These are phyloP conservation scores for Beauveria asiatica DNA, from an alignment of 2,329 filamentous ascomycete genomes.

Conservation along the genomic window DNA sequence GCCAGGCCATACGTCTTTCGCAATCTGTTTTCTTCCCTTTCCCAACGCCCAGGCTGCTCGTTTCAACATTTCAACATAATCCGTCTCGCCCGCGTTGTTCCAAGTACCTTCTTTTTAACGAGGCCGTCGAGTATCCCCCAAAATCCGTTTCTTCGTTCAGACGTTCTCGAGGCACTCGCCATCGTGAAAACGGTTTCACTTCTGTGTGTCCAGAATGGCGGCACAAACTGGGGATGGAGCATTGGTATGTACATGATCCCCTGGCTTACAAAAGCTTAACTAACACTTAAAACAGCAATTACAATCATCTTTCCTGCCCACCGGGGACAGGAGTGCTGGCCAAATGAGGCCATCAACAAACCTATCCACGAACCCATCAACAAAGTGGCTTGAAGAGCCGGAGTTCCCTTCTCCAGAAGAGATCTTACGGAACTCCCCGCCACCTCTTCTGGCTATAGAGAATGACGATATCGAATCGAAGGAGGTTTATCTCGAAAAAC, in stretches of 20 bases:
- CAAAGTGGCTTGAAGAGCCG: background rate
- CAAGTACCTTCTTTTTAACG: too few species aligned
- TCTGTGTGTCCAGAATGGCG: background rate
- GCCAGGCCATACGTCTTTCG: background rate
- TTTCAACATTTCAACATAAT: too few species aligned
- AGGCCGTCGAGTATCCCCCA: too few species aligned
- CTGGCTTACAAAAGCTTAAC: background rate
- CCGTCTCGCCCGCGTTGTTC: too few species aligned
- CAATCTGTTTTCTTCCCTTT: background rate
- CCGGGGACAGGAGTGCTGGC: background rate
- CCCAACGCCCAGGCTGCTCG: background rate
- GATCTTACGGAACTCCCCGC: background rate
- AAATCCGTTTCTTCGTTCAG: too few species aligned
- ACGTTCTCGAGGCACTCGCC: background rate
- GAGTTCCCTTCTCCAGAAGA: background rate
- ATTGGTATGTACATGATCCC: background rate
- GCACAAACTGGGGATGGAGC: background rate
- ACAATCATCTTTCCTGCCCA: background rate
- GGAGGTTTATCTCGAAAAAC: conserved; percentile 59
- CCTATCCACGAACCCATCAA: background rate
- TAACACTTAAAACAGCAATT: background rate
- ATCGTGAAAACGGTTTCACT: background rate
- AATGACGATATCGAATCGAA: conserved; percentile 26
- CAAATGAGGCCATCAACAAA: background rate
- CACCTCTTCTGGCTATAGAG: background rate